Conservation (phyloP, 805 yeast species). For the Candida krabiensis region DNA sequence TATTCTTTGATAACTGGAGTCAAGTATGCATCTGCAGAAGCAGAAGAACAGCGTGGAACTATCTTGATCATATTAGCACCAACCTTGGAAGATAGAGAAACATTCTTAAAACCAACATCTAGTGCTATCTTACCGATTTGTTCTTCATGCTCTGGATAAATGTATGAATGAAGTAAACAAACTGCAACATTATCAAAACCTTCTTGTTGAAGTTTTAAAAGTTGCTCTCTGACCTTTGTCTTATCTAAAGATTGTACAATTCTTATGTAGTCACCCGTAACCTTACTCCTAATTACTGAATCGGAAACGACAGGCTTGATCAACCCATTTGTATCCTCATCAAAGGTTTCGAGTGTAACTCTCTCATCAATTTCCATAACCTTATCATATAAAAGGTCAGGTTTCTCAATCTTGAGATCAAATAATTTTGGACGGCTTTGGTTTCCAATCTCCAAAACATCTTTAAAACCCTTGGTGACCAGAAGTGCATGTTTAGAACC, state of each 20-base stretch:
- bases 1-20: constrained; percentile 44
- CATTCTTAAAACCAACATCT: constrained; percentile 49
- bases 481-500: constrained; percentile 21
- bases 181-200: constrained; percentile 36
- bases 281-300: constrained; percentile 22
- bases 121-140: constrained; percentile 34
- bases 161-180: constrained; percentile 38
- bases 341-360: constrained; percentile 25
- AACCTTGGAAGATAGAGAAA: constrained; percentile 37
- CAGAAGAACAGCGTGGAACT: constrained; percentile 42
- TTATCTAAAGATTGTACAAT: constrained; percentile 36
- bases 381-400: constrained; percentile 19
- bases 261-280: constrained; percentile 38
- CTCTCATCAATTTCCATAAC: constrained; percentile 25
- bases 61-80: constrained; percentile 39
- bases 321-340: constrained; percentile 21
- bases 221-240: constrained; percentile 22
- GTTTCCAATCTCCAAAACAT: constrained; percentile 33
- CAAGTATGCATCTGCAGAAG: constrained; percentile 42
- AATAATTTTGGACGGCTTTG: constrained; percentile 31
- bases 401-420: constrained; percentile 20
- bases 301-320: constrained; percentile 14
- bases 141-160: constrained; percentile 39
- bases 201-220: constrained; percentile 20
- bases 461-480: constrained; percentile 34